Conservation (phyloP, 306 rosid genomes). For the Sesbania bispinosa region DNA sequence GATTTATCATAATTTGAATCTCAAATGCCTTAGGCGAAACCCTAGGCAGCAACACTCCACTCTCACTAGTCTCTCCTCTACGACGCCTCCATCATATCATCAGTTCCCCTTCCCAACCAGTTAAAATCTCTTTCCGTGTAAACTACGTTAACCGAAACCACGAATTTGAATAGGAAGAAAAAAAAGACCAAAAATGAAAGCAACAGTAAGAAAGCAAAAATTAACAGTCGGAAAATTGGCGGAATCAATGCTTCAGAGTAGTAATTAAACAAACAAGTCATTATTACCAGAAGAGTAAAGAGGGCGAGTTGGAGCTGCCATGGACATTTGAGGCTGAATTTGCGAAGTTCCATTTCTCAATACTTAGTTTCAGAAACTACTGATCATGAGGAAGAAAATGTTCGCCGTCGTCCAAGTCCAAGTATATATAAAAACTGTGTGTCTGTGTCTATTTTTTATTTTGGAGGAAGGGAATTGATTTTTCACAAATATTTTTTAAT, state of each 20-base stretch:
- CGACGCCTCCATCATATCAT: background rate
- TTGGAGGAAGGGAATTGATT: too few species aligned
- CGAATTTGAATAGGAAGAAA: background rate
- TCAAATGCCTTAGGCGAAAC: background rate
- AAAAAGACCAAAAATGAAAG: background rate
- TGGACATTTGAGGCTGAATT: slow-evolving; percentile 13
- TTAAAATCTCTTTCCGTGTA: background rate
- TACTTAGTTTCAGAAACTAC: background rate
- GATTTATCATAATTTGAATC: background rate
- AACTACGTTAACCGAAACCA: background rate
- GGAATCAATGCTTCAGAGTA: background rate
- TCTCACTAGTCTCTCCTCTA: background rate
- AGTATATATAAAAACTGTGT: background rate
- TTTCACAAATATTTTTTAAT: too few species aligned
- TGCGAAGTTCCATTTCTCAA: slow-evolving; percentile 23
- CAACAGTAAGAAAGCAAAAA: background rate
- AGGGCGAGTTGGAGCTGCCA: slow-evolving; percentile 22
- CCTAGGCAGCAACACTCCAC: background rate
- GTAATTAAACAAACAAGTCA: background rate
- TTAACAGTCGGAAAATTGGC: background rate
- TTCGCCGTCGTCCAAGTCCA: too few species aligned
- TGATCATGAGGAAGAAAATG: background rate
- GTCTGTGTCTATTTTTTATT: too few species aligned
- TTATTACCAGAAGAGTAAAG: slow-evolving; percentile 31
- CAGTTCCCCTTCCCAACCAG: background rate